These are phyloP conservation scores for Drechslerella dactyloides DNA, from an alignment of 2,329 filamentous ascomycete genomes.

Conservation along the genomic window DNA sequence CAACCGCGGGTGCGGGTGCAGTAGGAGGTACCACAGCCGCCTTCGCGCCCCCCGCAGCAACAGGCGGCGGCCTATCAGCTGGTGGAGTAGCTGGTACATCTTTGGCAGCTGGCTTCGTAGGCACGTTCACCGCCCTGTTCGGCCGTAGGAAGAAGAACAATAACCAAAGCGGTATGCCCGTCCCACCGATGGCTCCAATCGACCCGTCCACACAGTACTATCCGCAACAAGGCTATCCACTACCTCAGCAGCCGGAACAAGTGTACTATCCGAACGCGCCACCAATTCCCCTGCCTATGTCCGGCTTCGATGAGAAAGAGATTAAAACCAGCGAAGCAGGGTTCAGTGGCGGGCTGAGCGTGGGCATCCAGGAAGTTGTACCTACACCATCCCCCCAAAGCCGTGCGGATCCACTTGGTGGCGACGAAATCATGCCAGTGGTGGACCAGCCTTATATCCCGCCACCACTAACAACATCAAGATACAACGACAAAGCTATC, in stretches of 20 bases:
- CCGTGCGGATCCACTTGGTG: conserved; percentile 12
- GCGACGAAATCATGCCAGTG: not conserved
- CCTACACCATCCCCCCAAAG: conserved; percentile 37
- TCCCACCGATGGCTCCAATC: conserved; percentile 23
- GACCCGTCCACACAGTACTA: conserved; percentile 19
- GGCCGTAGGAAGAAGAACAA: conserved; percentile 41
- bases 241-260: not conserved
- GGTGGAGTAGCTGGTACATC: conserved; percentile 21
- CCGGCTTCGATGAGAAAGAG: conserved; percentile 31
- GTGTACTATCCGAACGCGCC: conserved; percentile 14
- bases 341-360: conserved; percentile 6
- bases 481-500: conserved; percentile 58
- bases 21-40: conserved; percentile 10
- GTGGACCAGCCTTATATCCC: not conserved
- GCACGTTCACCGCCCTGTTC: conserved; percentile 23
- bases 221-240: not conserved
- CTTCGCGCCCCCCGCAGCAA: conserved; percentile 3
- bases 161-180: conserved; percentile 19
- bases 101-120: conserved; percentile 30
- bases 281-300: conserved; percentile 13
- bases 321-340: conserved; percentile 24
- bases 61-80: conserved; percentile 26
- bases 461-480: not conserved
- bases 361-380: conserved; percentile 42
- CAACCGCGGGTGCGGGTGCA: conserved; percentile 5